Conservation (phyloP, 2,329 filamentous ascomycete species). For the Microdochium paspali region DNA sequence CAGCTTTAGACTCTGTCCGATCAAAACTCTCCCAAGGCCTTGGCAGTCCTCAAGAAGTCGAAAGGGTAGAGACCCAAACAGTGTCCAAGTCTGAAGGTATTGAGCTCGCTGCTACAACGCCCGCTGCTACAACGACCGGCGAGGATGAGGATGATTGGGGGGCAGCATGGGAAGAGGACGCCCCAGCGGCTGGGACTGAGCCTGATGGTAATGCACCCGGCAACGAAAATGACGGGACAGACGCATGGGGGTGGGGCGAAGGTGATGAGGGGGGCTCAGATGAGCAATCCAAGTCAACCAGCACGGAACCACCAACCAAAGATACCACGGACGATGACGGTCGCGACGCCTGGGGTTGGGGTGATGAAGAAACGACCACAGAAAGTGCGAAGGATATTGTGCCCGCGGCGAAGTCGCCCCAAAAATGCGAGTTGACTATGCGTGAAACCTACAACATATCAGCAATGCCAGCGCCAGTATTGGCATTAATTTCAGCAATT, state of each 20-base stretch:
- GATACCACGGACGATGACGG: conserved; percentile 22
- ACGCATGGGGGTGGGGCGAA: conserved; percentile 82
- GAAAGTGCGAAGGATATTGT: conserved; percentile 13
- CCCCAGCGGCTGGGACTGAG: conserved; percentile 27
- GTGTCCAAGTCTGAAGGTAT: conserved; percentile 59
- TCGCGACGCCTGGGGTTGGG: conserved; percentile 75
- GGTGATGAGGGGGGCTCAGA: conserved; percentile 37
- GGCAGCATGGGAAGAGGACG: conserved; percentile 68
- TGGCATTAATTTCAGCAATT: conserved; percentile 53
- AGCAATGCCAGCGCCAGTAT: conserved; percentile 71
- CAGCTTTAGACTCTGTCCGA: conserved; percentile 66
- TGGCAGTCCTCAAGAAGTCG: conserved; percentile 59
- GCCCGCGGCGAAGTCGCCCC: conserved; percentile 8
- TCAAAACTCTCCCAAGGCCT: conserved; percentile 58
- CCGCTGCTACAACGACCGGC: conserved; percentile 7
- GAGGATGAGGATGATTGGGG: conserved; percentile 59
- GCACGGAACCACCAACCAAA: conserved; percentile 7
- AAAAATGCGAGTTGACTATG: conserved; percentile 61
- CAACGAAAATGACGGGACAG: conserved; percentile 32
- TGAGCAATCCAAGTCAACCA: conserved; percentile 16
- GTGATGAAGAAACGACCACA: conserved; percentile 46
- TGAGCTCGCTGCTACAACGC: conserved; percentile 33
- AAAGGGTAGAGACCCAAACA: conserved; percentile 76
- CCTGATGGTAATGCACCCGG: conserved; percentile 3
- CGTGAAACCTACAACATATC: conserved; percentile 85